Evolutionary conservation across 208 protist species (phyloP), one percentile per base, ranked within the genome.

Genomic region (Leishmania braziliensis): DNA sequence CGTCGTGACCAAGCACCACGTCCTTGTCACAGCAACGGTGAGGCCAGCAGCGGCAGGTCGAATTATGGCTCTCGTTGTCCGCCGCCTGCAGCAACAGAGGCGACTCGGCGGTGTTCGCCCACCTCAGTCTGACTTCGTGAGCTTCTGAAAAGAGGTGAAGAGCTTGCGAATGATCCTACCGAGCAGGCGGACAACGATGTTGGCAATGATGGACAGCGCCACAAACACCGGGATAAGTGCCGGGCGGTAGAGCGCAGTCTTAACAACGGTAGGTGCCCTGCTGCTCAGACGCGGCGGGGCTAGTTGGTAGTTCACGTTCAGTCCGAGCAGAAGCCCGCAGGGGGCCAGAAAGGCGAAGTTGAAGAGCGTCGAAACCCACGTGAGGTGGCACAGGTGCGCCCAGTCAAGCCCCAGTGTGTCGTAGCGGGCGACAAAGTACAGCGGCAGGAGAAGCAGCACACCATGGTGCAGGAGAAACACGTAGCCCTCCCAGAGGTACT

Each of bases 301-400:
- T 6, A 96, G 78, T 88, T 93, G 91, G 79, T 96, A 96, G 73
- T 96, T 93, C 2, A 96, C 54, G 77, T 96, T 96, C 51, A 96
- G 83, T 2, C 93, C 93, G 29, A 86, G 86, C 16, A 96, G 66
- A 51, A 90, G 78, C 16, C 82, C 86, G 62, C 84, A 86, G 6
- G 87, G 77, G 16, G 83, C 87, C 75, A 92, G 92, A 65, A 88
- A 36, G n/a, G 82, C 78, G 72, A 92, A 88, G 79, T 94, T 95
- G 14, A 95, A 69, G 5, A 88, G 12, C 29, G 84, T 88, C 2
- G 90, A 78, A 33, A 94, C 70, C 80, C 79, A 88, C n/a, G 90
- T 94, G n/a, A 90, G 60, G 83, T 96, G 90, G n/a, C 74, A 79
- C n/a, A 94, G 33, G 75, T 90, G 87, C 79, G 77, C 36, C 62